Evolutionary conservation across 371 early-diverging fungal genomes (phyloP), one percentile per base, ranked within the genome.

Genomic region (Chytridium lagenaria): DNA sequence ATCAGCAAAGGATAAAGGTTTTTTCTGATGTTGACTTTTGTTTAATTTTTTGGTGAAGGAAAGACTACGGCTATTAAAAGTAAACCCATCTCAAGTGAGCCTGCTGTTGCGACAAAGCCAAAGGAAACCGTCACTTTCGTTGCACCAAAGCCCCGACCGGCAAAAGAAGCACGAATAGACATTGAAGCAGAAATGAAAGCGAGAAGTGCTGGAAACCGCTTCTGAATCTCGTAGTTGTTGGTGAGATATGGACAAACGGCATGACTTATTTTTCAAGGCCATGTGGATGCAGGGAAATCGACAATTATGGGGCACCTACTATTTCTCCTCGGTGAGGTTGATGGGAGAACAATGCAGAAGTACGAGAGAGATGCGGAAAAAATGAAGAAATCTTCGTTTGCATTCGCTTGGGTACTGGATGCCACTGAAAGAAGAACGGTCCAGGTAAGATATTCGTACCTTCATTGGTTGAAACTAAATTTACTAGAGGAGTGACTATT

Each of bases 221-320:
- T 15, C 64, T 96, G 59, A 96, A 95, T 68, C 80, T 98, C 34
- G 93, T 95, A 1, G 90, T 96, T 7, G 90, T 95, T 72, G 96
- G 91, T 90, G 78, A 57, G 78, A 65, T 38, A 31, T 22, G 5
- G 26, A 22, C 26, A 26, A 5, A 5, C n/a, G 22, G 28, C 5
- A 44, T 57, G 39, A 39, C 30, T 76, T 55, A 16, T 28, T 23
- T 76, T 69, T 83, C 5, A 61, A 86, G 96, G 99, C 0, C 99
- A 99, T 79, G 99, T 99, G 7, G 99, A 99, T 85, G 96, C 99
- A 2, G 99, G 86, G 0, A 99, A 99, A 84, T 93, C 94, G 50
- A 99, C 99, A 7, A 84, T 97, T 70, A 96, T 98, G 94, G 99
- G 99, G 0, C 97, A 98, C 76, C 81, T 99, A 71, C 86, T 99